Evolutionary conservation across 2,329 filamentous ascomycete species (phyloP), one percentile per base, ranked within the genome.

Genomic region (Hypocrella siamensis): DNA sequence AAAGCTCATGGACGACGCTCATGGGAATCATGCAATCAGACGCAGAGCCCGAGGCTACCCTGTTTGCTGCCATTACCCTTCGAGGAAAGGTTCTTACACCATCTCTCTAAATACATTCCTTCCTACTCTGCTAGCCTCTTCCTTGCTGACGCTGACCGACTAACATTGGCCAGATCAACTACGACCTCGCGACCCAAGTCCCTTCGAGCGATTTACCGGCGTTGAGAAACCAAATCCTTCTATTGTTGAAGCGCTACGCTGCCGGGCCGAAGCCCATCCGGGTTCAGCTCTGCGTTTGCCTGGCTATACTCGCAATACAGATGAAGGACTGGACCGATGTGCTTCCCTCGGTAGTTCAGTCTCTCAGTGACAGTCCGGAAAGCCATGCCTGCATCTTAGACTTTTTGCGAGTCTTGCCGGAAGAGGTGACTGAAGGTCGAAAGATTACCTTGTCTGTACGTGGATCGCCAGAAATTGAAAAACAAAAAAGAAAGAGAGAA

Each of bases 391-490:
- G 81, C 54, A 80, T 96, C 47, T 67, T 98, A 49, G 90, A 98
- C 57, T 98, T 98, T 57, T 68, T 98, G 42, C 85, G 84, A 56
- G 86, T 98, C 47, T 75, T 98, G 42, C 90, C 90, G 35, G 90
- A 98, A 67, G 90, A 98, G 70, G 90, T 98, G 51, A 96, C 83
- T 46, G 88, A 98, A 69, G 90, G 90, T 62, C 84, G 90, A 61
- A 98, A 96, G 66, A 94, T 98, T 70, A 93, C 85, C 69, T 71
- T 98, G 62, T 86, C 84, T 74, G 86, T 93, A 90, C 65, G 84
- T 88, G 70, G 75, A 79, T 64, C 65, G 63, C 64, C n/a, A n/a
- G n/a, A n/a, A n/a, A n/a, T n/a, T n/a, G n/a, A n/a, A n/a, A n/a
- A n/a, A n/a, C n/a, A n/a, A n/a, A n/a, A n/a, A n/a, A n/a, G n/a